A percentile compares a stretch with the other conserved stretches of the same genome.
These are phyloP conservation scores for Citrus trifoliata DNA, from an alignment of 345 rosid species.

Conservation along the genomic window DNA sequence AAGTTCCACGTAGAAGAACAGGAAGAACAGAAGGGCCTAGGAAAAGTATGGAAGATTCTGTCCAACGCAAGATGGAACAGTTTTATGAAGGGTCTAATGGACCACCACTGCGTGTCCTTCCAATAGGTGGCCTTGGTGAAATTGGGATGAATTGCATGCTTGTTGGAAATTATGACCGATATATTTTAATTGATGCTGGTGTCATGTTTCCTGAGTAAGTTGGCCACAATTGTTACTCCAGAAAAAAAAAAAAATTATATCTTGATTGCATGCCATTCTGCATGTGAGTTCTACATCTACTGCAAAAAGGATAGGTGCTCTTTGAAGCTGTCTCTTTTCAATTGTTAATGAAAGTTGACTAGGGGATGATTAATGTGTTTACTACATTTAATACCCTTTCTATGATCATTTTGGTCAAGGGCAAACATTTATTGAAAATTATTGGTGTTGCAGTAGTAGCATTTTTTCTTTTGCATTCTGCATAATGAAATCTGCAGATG, in stretches of 20 bases:
- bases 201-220: constrained; percentile 99
- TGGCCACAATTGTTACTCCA: not conserved
- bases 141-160: constrained; percentile 99
- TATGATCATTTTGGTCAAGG: not conserved
- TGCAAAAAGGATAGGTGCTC: not conserved
- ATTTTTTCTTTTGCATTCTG: not conserved
- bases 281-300: not conserved
- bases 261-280: constrained; percentile 16
- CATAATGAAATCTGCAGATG: not conserved
- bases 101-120: constrained; percentile 93
- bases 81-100: constrained; percentile 91
- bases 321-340: not conserved
- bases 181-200: constrained; percentile 91
- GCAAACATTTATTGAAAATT: not conserved
- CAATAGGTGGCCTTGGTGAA: constrained; percentile 97
- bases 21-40: constrained; percentile 74
- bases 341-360: not conserved
- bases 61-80: constrained; percentile 91
- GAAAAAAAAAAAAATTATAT: not conserved
- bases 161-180: constrained; percentile 91
- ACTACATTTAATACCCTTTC: not conserved
- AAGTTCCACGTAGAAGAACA: constrained; percentile 49
- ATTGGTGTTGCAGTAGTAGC: not conserved
- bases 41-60: constrained; percentile 96
- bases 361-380: not conserved